Conservation (phyloP, 1,284 basidiomycete genomes). For the Schizophyllum commune region DNA sequence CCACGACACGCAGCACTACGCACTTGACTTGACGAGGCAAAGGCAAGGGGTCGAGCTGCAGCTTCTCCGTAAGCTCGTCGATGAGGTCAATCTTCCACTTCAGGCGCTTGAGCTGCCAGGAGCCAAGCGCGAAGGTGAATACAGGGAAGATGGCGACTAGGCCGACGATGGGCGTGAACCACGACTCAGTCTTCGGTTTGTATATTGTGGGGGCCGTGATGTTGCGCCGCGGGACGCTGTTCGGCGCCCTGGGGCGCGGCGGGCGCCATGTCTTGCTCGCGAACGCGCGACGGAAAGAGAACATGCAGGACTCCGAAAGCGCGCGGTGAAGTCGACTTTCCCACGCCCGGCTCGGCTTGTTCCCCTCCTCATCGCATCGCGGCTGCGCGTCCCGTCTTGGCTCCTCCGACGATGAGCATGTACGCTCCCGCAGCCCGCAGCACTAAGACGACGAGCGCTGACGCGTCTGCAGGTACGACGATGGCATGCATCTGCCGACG, state of each 20-base stretch:
- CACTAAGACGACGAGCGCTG: constrained; percentile 11
- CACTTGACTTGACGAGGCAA: constrained; percentile 89
- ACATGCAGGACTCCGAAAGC: neutral
- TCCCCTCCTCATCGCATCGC: neutral
- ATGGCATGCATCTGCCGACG: constrained; percentile 85
- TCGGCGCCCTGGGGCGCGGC: neutral
- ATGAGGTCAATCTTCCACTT: constrained; percentile 95
- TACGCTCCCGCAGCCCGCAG: neutral
- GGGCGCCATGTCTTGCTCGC: neutral
- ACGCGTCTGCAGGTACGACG: constrained; percentile 29
- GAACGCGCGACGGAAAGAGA: constrained; percentile 5
- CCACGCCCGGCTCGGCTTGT: neutral
- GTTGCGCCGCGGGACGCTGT: constrained; percentile 1
- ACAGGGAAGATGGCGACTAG: constrained; percentile 84
- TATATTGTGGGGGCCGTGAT: constrained; percentile 37
- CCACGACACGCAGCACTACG: constrained; percentile 20
- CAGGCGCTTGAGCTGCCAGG: constrained; percentile 89
- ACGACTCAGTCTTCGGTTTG: constrained; percentile 47
- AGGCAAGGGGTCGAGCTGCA: constrained; percentile 71
- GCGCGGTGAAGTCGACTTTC: neutral
- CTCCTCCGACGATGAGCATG: constrained; percentile 4
- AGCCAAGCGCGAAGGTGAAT: constrained; percentile 86
- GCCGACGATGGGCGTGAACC: constrained; percentile 67
- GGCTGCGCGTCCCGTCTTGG: neutral
- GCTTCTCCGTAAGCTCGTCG: constrained; percentile 90